Evolutionary conservation across 2,329 filamentous ascomycete genomes (phyloP).

Genomic region (Stagonosporopsis cucurbitacearum): DNA sequence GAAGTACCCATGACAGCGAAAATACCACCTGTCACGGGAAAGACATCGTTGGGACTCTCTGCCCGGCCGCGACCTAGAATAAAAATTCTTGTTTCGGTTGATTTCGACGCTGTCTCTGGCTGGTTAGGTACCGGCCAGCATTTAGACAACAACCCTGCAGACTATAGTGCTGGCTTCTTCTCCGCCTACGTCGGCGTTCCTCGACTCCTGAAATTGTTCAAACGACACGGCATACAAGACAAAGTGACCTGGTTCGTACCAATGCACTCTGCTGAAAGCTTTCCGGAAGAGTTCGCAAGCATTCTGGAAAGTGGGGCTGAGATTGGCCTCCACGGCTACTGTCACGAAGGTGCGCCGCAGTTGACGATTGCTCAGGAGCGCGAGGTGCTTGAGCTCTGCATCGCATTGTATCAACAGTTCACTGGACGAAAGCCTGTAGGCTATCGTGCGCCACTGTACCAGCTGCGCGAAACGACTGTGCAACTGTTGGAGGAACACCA

Average conservation of each 20-base stretch:
- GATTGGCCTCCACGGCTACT: conserved; percentile 59
- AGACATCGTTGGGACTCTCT: neutral
- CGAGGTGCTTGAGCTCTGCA: conserved; percentile 59
- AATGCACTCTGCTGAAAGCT: conserved; percentile 65
- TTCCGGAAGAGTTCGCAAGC: conserved; percentile 58
- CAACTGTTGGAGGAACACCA: conserved; percentile 56
- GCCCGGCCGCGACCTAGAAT: conserved; percentile 36
- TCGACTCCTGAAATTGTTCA: conserved; percentile 61
- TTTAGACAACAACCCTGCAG: conserved; percentile 61
- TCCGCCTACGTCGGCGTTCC: conserved; percentile 63
- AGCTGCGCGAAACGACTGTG: conserved; percentile 58
- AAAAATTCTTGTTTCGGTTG: conserved; percentile 53
- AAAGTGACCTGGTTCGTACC: conserved; percentile 67
- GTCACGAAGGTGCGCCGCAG: conserved; percentile 56
- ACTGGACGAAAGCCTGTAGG: conserved; percentile 56
- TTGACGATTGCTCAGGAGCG: conserved; percentile 58
- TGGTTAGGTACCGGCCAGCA: conserved; percentile 65
- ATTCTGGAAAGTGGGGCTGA: conserved; percentile 62
- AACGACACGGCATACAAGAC: conserved; percentile 58
- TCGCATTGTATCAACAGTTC: conserved; percentile 52
- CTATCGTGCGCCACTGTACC: conserved; percentile 61
- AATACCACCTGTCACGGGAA: too few species aligned
- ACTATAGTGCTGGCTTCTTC: conserved; percentile 64
- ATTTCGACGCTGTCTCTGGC: conserved; percentile 66
- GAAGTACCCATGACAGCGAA: too few species aligned